Conservation (phyloP, 2,329 filamentous ascomycete genomes). For the Aspergillus sp. region DNA sequence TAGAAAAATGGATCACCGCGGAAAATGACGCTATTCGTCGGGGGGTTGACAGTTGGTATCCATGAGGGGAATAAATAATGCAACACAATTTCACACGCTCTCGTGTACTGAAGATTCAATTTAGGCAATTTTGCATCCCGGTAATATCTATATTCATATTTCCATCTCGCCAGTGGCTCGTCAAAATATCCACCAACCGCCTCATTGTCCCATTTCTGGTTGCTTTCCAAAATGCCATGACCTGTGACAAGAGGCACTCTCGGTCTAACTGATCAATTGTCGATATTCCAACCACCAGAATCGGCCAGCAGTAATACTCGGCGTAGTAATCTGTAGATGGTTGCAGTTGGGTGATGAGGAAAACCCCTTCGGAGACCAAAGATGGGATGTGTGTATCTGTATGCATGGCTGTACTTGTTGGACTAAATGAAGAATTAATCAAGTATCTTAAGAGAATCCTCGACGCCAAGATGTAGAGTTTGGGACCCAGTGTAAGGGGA, state of each 20-base stretch:
- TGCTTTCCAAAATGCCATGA: slow-evolving; percentile 13
- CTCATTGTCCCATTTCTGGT: slow-evolving; percentile 20
- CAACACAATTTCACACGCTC: too few relatives aligned
- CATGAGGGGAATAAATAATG: too few relatives aligned
- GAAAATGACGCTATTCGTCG: background rate
- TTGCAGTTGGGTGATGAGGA: slow-evolving; percentile 7
- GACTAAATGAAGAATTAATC: background rate
- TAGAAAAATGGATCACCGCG: too few relatives aligned
- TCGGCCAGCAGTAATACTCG: slow-evolving; percentile 22
- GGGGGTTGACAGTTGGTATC: background rate
- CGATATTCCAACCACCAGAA: slow-evolving; percentile 14
- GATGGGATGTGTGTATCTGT: background rate
- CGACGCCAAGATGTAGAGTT: slow-evolving; percentile 11
- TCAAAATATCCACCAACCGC: slow-evolving; percentile 13
- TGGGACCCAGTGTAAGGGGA: slow-evolving; percentile 4
- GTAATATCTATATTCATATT: too few relatives aligned
- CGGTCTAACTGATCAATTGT: slow-evolving; percentile 3
- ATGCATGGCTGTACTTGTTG: background rate
- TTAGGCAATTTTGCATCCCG: too few relatives aligned
- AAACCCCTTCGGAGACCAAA: slow-evolving; percentile 10
- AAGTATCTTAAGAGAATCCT: slow-evolving; percentile 12
- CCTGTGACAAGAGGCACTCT: slow-evolving; percentile 10
- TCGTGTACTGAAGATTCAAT: too few relatives aligned
- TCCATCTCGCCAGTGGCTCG: background rate
- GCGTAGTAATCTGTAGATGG: slow-evolving; percentile 18